Evolutionary conservation across 257 asterid genomes (phyloP).

Genomic region (Jasminum sambac): DNA sequence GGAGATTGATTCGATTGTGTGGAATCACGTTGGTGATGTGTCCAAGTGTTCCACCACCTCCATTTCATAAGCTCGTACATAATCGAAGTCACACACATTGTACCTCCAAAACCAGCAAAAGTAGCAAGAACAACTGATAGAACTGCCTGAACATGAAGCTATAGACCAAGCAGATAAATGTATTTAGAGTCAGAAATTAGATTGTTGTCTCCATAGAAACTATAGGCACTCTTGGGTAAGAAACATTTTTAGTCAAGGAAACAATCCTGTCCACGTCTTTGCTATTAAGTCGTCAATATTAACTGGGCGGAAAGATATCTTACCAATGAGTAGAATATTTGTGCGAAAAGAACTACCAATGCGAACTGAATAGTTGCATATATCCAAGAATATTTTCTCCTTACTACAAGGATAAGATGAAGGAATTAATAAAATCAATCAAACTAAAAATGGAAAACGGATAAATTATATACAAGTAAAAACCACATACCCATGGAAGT

Average conservation of each 20-base stretch:
- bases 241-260: constrained; percentile 9
- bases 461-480: constrained; percentile 14
- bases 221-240: too few species aligned
- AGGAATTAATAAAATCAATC: constrained; percentile 12
- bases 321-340: constrained; percentile 82
- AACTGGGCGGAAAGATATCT: constrained; percentile 29
- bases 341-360: constrained; percentile 80
- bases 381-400: constrained; percentile 78
- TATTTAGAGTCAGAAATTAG: constrained; percentile 17
- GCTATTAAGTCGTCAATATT: too few species aligned
- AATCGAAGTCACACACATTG: constrained; percentile 78
- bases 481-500: constrained; percentile 82
- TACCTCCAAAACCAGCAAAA: constrained; percentile 85
- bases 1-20: constrained; percentile 37
- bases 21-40: constrained; percentile 38
- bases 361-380: constrained; percentile 76
- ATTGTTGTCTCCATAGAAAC: constrained; percentile 12
- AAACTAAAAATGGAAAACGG: background rate
- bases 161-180: constrained; percentile 23
- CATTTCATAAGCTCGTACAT: constrained; percentile 59
- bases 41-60: constrained; percentile 42
- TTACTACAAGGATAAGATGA: constrained; percentile 39
- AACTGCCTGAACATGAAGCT: constrained; percentile 81
- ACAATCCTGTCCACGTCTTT: background rate
- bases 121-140: constrained; percentile 74